Evolutionary conservation across 495 filamentous ascomycete genomes (phyloP), one percentile per base, ranked within the genome.

Genomic region (Hypoxylon crocopeplum): DNA sequence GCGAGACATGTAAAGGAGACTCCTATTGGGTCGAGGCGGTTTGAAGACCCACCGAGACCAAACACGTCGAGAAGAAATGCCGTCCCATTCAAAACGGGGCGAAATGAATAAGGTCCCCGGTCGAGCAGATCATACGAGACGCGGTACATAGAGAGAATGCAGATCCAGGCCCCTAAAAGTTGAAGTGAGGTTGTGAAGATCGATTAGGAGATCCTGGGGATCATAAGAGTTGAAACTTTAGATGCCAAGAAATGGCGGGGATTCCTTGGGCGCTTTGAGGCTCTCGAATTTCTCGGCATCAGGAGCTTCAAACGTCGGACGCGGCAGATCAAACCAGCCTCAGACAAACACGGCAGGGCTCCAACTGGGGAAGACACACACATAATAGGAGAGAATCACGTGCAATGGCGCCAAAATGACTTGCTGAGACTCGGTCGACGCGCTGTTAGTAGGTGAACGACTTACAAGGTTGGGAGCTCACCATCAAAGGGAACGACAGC

Each of bases 261-360:
- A 50, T 34, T 8, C 30, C 29, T 25, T 50, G 30, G 48, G 1
- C 37, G 25, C 48, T 64, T 64, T 56, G 62, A 66, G 62, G 62
- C 48, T 61, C 57, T 56, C n/a, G 37, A 33, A 27, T 61, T 34
- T 48, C 56, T 56, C 33, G 56, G 51, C 47, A 44, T 5, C 30
- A 39, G 60, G 20, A 61, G 20, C 25, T 52, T 56, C 54, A 63
- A 47, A 66, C 62, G 48, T 47, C 36, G 11, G 39, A 55, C 27
- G 45, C 20, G 34, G 63, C 10, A 66, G 66, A 69, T 69, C 66
- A 69, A 69, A 69, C 66, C 55, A 62, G 41, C 59, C 59, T 59
- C 66, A 59, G 52, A 69, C 65, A 38, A 34, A 34, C 32, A 34
- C 8, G 12, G 5, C 32, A 12, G 32, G n/a, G 7, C 17, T 1